Conservation (phyloP, 2,329 filamentous ascomycete genomes). For the Colletotrichum sp. region DNA sequence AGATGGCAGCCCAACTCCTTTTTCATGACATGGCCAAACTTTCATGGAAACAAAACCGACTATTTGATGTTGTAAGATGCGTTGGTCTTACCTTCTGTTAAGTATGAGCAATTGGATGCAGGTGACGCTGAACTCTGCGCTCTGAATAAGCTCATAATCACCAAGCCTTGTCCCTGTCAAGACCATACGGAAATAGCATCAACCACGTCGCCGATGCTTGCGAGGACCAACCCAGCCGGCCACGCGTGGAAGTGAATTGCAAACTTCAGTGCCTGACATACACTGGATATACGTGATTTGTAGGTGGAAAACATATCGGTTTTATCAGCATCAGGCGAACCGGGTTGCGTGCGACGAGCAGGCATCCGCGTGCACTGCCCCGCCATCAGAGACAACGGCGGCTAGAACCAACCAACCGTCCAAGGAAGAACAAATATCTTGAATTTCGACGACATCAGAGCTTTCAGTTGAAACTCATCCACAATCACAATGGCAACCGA, state of each 20-base stretch:
- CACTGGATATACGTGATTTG: background rate
- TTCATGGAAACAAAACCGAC: background rate
- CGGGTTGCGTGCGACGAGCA: background rate
- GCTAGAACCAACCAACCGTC: background rate
- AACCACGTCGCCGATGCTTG: background rate
- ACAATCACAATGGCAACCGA: background rate
- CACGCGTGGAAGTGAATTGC: background rate
- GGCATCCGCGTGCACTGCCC: background rate
- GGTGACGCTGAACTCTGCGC: background rate
- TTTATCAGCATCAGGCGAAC: background rate
- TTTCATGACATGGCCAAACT: background rate
- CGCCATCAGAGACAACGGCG: background rate
- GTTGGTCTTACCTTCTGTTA: background rate
- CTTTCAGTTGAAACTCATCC: background rate
- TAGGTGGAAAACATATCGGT: background rate
- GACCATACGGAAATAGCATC: background rate
- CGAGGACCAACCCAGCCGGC: background rate
- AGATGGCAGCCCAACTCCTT: background rate
- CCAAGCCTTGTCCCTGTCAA: background rate
- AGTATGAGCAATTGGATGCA: background rate
- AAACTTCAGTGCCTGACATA: background rate
- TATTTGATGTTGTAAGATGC: background rate
- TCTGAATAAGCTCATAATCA: background rate
- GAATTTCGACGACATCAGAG: background rate
- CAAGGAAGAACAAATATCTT: background rate